phyloP scores from a whole-genome alignment of 805 yeast genomes.

The Saturnispora kantuleensis region DNA sequence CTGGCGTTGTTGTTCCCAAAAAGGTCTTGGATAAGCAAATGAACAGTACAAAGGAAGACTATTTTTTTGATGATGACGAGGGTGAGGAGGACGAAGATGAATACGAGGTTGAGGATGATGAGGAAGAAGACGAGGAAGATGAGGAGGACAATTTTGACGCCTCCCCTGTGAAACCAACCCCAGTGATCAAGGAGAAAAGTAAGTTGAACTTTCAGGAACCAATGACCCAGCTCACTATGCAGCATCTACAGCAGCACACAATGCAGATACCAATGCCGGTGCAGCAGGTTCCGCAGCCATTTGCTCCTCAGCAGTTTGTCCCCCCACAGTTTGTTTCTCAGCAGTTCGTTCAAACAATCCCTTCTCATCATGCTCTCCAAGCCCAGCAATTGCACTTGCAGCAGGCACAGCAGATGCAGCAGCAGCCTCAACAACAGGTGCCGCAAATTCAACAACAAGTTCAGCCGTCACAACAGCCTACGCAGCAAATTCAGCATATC shows the following conservation, averaged over 20 bases:
- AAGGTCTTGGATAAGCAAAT: neutral
- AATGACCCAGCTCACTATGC: neutral
- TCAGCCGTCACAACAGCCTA: neutral
- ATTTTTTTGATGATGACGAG: slow-evolving; percentile 3
- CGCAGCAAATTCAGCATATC: neutral
- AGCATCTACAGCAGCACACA: neutral
- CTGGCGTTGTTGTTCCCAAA: neutral
- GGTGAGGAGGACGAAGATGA: slow-evolving; percentile 7
- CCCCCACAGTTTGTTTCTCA: neutral
- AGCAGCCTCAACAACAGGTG: neutral
- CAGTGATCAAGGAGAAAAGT: neutral
- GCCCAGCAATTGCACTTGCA: neutral
- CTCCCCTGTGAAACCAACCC: neutral
- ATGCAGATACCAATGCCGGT: neutral
- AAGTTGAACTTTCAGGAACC: neutral
- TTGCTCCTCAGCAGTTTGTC: neutral
- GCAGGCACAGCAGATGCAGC: neutral
- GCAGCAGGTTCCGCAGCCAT: no score
- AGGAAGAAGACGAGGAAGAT: slow-evolving; percentile 1
- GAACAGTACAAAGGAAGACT: neutral
- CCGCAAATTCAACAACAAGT: neutral
- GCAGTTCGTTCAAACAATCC: neutral
- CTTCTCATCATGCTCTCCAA: neutral
- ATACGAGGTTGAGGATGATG: slow-evolving; percentile 2
- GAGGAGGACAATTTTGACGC: neutral